Evolutionary conservation across 2,329 filamentous ascomycete species (phyloP).

Genomic region (Didymella segeticola): DNA sequence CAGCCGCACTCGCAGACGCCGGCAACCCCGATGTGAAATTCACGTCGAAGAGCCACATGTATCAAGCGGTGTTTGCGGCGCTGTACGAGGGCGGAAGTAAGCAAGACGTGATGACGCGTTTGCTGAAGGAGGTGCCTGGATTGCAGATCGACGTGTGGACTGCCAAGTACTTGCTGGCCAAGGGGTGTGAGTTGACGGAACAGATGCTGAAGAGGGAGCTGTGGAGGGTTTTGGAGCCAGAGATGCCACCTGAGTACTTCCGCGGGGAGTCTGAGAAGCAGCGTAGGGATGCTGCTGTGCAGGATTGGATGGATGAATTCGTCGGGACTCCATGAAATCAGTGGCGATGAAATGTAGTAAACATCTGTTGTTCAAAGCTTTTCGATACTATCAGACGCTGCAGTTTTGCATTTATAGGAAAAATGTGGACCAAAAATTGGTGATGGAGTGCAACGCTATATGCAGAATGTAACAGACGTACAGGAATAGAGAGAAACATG

Average conservation of each 20-base stretch:
- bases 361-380: too few species aligned
- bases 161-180: neutral
- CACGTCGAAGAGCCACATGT: constrained; percentile 15
- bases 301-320: neutral
- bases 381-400: too few species aligned
- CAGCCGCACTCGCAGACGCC: constrained; percentile 15
- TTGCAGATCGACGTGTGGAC: neutral
- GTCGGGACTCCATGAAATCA: too few species aligned
- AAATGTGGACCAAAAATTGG: too few species aligned
- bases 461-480: neutral
- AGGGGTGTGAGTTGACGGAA: neutral
- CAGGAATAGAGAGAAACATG: neutral
- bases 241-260: neutral
- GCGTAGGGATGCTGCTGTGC: neutral
- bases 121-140: neutral
- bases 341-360: too few species aligned
- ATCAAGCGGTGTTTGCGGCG: constrained; percentile 6
- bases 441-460: neutral
- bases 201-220: neutral
- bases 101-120: neutral
- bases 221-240: neutral
- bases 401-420: too few species aligned
- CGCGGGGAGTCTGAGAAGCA: neutral
- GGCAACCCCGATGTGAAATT: constrained; percentile 10
- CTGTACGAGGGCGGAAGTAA: constrained; percentile 1